phyloP scores from a whole-genome alignment of 495 filamentous ascomycete genomes.

The Astrothelium macrocarpum region DNA sequence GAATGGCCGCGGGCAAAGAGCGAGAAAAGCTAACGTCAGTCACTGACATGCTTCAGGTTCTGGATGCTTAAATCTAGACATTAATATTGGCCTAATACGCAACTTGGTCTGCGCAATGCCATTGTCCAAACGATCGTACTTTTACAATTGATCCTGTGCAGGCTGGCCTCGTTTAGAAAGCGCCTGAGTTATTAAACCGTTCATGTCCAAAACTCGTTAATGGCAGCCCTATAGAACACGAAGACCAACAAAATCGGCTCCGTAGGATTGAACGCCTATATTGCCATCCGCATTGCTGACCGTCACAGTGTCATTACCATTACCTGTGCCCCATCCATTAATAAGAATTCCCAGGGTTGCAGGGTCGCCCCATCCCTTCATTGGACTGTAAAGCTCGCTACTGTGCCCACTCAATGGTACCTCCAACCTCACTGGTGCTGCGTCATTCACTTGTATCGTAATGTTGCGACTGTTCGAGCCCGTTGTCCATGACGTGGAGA shows the following conservation, averaged over 20 bases:
- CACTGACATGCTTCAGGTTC: conserved; percentile 67
- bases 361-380: conserved; percentile 41
- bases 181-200: too few relatives aligned
- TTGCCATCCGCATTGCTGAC: conserved; percentile 33
- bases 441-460: conserved; percentile 38
- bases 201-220: too few relatives aligned
- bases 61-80: conserved; percentile 25
- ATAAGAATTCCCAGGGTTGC: conserved; percentile 36
- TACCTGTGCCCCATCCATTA: conserved; percentile 32
- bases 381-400: conserved; percentile 38
- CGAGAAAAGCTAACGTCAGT: conserved; percentile 76
- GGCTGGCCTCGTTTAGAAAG: too few relatives aligned
- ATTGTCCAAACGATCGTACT: too few relatives aligned
- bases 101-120: too few relatives aligned
- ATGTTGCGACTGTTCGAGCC: conserved; percentile 41
- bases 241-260: conserved; percentile 35
- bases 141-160: too few relatives aligned
- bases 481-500: conserved; percentile 34
- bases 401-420: conserved; percentile 41
- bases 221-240: too few relatives aligned
- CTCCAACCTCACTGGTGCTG: conserved; percentile 34
- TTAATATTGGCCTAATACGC: too few relatives aligned
- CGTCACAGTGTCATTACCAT: conserved; percentile 34
- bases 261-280: conserved; percentile 28
- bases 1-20: conserved; percentile 57